Conservation (phyloP, 148 eudicot species). For the Hydrangea macrophylla region DNA sequence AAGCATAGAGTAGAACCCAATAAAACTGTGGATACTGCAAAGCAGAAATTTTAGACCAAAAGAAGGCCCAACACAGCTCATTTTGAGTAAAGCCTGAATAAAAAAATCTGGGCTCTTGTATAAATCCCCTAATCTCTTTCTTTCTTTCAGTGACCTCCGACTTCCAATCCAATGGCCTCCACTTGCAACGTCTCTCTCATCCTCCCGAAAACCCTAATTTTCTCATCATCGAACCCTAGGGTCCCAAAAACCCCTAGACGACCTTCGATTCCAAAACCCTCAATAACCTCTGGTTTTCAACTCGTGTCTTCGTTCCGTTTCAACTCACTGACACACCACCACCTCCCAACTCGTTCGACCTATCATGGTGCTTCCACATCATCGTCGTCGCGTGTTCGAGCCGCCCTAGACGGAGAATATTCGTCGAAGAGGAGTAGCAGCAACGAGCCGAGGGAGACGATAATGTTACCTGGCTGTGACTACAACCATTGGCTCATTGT, state of each 20-base stretch:
- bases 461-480: conserved; percentile 89
- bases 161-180: not conserved
- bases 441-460: conserved; percentile 65
- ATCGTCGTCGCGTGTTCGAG: conserved; percentile 21
- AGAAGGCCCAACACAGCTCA: not conserved
- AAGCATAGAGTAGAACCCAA: too few relatives aligned
- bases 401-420: conserved; percentile 41
- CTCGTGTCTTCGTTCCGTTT: not conserved
- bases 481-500: conserved; percentile 94
- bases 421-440: conserved; percentile 41
- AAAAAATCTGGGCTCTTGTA: too few relatives aligned
- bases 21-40: too few relatives aligned
- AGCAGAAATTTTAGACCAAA: not conserved
- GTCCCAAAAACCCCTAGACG: too few relatives aligned
- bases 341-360: not conserved
- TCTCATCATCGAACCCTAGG: not conserved
- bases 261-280: not conserved
- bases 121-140: too few relatives aligned
- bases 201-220: not conserved
- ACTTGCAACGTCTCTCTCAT: not conserved
- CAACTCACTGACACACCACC: not conserved
- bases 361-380: not conserved
- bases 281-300: not conserved
- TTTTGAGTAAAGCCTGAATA: too few relatives aligned
- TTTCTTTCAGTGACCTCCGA: too few relatives aligned